Evolutionary conservation across 768 basidiomycete genomes (phyloP), one percentile per base, ranked within the genome.

Genomic region (Crassisporium funariophilum): DNA sequence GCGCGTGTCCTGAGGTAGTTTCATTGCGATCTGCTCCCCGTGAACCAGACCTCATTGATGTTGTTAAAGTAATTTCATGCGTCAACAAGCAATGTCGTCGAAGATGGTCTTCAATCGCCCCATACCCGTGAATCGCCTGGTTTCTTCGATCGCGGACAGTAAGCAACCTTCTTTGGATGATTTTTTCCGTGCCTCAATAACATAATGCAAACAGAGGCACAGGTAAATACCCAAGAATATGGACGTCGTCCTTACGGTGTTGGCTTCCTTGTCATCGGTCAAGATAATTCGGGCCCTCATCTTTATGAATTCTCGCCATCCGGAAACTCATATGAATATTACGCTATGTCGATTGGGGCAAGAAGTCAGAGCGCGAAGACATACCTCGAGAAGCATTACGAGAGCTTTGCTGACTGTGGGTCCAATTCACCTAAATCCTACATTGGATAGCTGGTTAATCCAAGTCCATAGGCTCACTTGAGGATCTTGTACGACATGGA

Each of bases 331-430:
- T 98, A 95, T 64, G 95, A 98, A 67, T 99, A 98, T 70, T 92
- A 84, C 64, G 97, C 97, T 38, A 95, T 98, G 82, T 95, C 94
- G 31, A 99, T 99, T 67, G 97, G 97, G 41, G 95, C 95, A 11
- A 83, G 97, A 41, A 94, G 90, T 69, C 97, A 99, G 71, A 95
- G 92, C 57, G 95, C 97, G 40, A 98, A 98, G 72, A 99, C 97
- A 10, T 99, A 98, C 67, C 76, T 99, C 27, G 97, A 99, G 75
- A 91, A 88, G 67, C 84, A 98, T 62, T 97, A 84, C 59, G 87
- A 91, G 65, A 81, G 76, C 58, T 99, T 98, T 62, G 76, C 78
- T 4, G 84, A 92, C 64, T 85, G 94, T 97, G 54, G 55, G 90
- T 77, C 22, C 50, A n/a, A n/a, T 42, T 16, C 40, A 46, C 8